phyloP scores from a whole-genome alignment of 2,329 filamentous ascomycete species.

The Diaporthe sp. region DNA sequence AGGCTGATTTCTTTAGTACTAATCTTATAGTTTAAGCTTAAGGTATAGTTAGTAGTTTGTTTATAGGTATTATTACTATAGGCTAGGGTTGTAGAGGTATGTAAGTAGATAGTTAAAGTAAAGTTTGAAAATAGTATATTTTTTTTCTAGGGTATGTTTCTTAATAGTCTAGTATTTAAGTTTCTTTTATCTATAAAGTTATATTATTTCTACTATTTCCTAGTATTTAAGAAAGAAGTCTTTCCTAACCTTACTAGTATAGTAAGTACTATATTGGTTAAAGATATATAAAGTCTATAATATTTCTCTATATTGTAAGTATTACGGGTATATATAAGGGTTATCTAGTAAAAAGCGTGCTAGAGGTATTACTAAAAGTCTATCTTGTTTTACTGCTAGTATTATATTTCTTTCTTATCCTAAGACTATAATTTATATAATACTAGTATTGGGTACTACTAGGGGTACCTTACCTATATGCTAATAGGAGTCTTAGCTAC shows the following conservation, averaged over 20 bases:
- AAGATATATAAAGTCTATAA: background rate
- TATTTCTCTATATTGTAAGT: background rate
- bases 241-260: background rate
- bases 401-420: background rate
- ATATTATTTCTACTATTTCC: background rate
- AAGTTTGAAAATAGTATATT: background rate
- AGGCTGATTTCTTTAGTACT: no score
- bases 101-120: background rate
- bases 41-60: background rate
- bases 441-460: no score
- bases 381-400: background rate
- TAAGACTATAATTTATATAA: no score
- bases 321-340: background rate
- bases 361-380: background rate
- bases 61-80: background rate
- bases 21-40: no score
- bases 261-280: background rate
- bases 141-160: background rate
- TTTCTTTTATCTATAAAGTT: background rate
- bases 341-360: no score
- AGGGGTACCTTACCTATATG: no score
- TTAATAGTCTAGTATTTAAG: background rate
- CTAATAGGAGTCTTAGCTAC: no score
- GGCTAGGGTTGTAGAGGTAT: background rate
- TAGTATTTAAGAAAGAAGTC: background rate